Evolutionary conservation across 352 stramenopile species (phyloP).

Genomic region (Phytopythium litorale): DNA sequence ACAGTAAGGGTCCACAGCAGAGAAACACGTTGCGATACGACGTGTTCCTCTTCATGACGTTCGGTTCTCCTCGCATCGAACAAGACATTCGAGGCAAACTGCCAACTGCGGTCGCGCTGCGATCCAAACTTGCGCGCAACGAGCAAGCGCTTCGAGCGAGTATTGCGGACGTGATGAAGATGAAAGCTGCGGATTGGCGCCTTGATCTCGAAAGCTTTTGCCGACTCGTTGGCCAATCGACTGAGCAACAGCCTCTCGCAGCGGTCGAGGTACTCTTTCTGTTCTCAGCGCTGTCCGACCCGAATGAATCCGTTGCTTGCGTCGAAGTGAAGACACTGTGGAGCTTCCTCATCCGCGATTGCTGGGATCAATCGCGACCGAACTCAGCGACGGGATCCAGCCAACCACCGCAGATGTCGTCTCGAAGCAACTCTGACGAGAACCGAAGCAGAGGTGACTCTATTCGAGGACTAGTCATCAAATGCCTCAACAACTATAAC

Average conservation of each 20-base stretch:
- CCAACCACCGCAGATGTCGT: not conserved
- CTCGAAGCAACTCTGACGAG: not conserved
- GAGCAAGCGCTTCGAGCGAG: conserved; percentile 10
- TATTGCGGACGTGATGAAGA: conserved; percentile 14
- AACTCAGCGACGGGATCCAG: not conserved
- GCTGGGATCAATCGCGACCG: conserved; percentile 11
- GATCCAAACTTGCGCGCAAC: conserved; percentile 17
- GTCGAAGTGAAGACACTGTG: conserved; percentile 24
- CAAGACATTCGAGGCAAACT: not conserved
- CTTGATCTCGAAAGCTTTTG: conserved; percentile 16
- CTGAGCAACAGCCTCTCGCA: conserved; percentile 10
- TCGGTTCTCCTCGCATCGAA: not conserved
- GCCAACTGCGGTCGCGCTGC: conserved; percentile 6
- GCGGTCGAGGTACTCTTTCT: conserved; percentile 36
- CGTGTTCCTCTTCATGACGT: conserved; percentile 28
- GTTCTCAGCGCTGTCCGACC: conserved; percentile 13
- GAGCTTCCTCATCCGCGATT: conserved; percentile 19
- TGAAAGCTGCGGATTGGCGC: conserved; percentile 8
- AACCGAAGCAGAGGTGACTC: conserved; percentile 2
- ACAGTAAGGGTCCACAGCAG: not conserved
- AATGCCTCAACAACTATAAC: conserved; percentile 24
- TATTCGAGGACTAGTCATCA: conserved; percentile 10
- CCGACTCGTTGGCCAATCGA: conserved; percentile 8
- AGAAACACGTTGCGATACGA: conserved; percentile 33
- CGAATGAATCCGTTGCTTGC: not conserved